These are phyloP conservation scores for Plantago coronopus DNA, from an alignment of 305 asterid genomes.

Conservation along the genomic window DNA sequence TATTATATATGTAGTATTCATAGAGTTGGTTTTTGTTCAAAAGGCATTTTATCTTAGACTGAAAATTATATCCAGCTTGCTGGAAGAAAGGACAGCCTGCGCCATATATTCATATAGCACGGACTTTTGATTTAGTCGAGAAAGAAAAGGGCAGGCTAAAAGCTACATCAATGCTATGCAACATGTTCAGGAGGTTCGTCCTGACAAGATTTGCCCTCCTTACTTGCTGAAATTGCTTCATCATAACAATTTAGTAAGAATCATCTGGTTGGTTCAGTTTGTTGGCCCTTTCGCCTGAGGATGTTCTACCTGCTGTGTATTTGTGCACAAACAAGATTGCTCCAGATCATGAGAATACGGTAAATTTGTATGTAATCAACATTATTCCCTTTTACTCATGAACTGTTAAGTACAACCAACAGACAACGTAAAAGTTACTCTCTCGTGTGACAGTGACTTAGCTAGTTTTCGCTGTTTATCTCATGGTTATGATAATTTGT, in stretches of 20 bases:
- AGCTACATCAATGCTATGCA: constrained; percentile 78
- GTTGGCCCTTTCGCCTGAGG: constrained; percentile 81
- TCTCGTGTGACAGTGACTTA: constrained; percentile 9
- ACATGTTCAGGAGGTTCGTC: constrained; percentile 87
- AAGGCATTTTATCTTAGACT: constrained; percentile 27
- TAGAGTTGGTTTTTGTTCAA: constrained; percentile 8
- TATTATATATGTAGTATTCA: constrained; percentile 21
- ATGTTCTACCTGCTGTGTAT: constrained; percentile 80
- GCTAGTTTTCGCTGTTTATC: constrained; percentile 8
- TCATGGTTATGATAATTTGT: constrained; percentile 18
- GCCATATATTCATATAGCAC: constrained; percentile 77
- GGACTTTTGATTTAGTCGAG: constrained; percentile 78
- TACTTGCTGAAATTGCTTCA: constrained; percentile 10
- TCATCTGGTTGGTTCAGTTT: constrained; percentile 50
- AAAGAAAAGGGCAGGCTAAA: constrained; percentile 84
- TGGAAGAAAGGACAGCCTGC: constrained; percentile 84
- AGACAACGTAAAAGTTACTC: constrained; percentile 15
- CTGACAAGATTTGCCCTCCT: constrained; percentile 19
- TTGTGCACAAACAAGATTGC: constrained; percentile 88
- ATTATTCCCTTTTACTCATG: constrained; percentile 14
- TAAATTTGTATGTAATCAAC: constrained; percentile 25
- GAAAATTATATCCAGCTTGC: constrained; percentile 58
- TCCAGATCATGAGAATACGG: constrained; percentile 88
- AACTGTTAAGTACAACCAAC: constrained; percentile 8
- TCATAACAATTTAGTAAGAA: constrained; percentile 24